phyloP scores from a whole-genome alignment of 768 basidiomycete species.

The Suillus discolor region DNA sequence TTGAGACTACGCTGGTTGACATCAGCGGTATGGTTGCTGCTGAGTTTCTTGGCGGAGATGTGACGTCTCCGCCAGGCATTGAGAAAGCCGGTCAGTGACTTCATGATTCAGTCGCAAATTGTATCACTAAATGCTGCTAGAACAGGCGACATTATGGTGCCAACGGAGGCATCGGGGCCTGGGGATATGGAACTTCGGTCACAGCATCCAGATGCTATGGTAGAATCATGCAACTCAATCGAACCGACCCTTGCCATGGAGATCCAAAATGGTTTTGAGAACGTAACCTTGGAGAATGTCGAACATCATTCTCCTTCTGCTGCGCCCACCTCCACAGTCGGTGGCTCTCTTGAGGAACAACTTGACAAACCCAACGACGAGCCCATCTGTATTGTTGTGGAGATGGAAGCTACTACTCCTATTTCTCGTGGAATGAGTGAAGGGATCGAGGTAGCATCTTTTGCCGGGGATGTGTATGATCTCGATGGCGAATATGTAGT shows the following conservation, averaged over 20 bases:
- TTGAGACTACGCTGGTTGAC: neutral
- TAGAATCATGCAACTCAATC: neutral
- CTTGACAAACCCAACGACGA: too few species aligned
- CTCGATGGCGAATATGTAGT: constrained; percentile 4
- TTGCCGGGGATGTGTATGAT: neutral
- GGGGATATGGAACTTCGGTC: neutral
- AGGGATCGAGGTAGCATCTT: constrained; percentile 8
- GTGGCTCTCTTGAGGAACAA: neutral
- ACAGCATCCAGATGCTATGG: neutral
- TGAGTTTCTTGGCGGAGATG: neutral
- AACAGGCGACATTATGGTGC: neutral
- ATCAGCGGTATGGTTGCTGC: neutral
- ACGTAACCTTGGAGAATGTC: neutral
- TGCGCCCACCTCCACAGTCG: neutral
- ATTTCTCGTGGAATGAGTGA: constrained; percentile 6
- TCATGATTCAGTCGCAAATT: neutral
- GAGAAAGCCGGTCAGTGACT: neutral
- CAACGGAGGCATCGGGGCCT: neutral
- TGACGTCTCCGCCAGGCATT: neutral
- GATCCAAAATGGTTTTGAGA: neutral
- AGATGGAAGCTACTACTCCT: neutral
- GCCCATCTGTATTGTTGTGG: neutral
- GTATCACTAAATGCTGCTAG: neutral
- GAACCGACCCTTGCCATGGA: neutral
- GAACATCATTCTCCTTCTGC: neutral